Conservation (phyloP, 805 yeast species). For the Maudiozyma turicensis region DNA sequence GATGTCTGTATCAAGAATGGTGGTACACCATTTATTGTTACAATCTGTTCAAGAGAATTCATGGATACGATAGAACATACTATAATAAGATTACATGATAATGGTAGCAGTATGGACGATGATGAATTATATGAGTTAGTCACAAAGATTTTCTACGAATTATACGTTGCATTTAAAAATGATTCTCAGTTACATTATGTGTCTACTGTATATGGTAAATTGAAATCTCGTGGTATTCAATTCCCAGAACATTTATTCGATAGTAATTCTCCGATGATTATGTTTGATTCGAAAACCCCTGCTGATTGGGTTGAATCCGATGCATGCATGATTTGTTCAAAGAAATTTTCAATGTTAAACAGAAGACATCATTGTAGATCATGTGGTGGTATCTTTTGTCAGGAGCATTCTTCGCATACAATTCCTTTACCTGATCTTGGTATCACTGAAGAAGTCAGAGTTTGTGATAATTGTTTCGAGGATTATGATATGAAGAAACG, state of each 20-base stretch:
- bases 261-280: constrained; percentile 27
- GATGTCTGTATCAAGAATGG: constrained; percentile 91
- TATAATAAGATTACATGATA: constrained; percentile 26
- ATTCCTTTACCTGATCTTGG: constrained; percentile 76
- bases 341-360: constrained; percentile 66
- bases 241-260: constrained; percentile 42
- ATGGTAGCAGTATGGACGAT: constrained; percentile 26
- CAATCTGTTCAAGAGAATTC: constrained; percentile 75
- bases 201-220: constrained; percentile 46
- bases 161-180: constrained; percentile 66
- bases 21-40: constrained; percentile 74
- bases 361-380: constrained; percentile 95
- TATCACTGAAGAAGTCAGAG: constrained; percentile 80
- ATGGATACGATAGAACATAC: constrained; percentile 59
- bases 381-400: constrained; percentile 92
- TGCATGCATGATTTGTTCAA: constrained; percentile 89
- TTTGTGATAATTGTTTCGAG: constrained; percentile 81
- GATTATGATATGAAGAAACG: constrained; percentile 39
- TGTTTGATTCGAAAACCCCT: constrained; percentile 84
- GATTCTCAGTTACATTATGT: constrained; percentile 60
- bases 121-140: constrained; percentile 49
- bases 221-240: constrained; percentile 51
- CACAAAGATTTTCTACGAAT: constrained; percentile 58
- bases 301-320: constrained; percentile 97
- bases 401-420: constrained; percentile 67